These are phyloP conservation scores for Bipolaris sorokiniana DNA, from an alignment of 2,329 filamentous ascomycete genomes.

Conservation along the genomic window DNA sequence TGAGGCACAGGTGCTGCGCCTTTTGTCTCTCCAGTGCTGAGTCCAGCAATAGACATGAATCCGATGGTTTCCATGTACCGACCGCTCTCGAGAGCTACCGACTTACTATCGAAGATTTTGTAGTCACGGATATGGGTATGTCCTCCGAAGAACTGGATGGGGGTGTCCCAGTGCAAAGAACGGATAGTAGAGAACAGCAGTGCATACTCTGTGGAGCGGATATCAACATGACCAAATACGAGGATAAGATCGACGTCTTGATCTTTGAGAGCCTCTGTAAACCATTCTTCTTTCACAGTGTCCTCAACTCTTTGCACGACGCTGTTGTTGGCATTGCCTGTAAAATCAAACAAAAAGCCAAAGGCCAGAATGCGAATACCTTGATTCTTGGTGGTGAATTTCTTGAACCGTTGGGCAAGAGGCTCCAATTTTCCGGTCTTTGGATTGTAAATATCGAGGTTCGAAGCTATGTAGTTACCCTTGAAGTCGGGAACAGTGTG, in stretches of 20 bases:
- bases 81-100: constrained; percentile 83
- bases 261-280: constrained; percentile 81
- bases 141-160: constrained; percentile 90
- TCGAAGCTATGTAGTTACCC: constrained; percentile 84
- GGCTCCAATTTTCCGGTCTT: constrained; percentile 73
- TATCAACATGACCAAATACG: constrained; percentile 82
- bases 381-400: constrained; percentile 90
- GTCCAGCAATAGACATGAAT: constrained; percentile 83
- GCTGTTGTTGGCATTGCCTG: constrained; percentile 87
- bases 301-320: constrained; percentile 80
- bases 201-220: constrained; percentile 80
- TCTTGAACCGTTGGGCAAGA: constrained; percentile 81
- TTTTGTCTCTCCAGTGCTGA: constrained; percentile 53
- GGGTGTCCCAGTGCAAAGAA: constrained; percentile 75
- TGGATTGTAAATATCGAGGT: constrained; percentile 84
- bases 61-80: constrained; percentile 95
- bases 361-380: constrained; percentile 84
- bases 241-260: constrained; percentile 83
- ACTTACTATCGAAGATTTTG: constrained; percentile 75
- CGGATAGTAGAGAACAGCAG: constrained; percentile 80
- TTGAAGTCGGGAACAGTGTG: constrained; percentile 83
- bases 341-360: constrained; percentile 95
- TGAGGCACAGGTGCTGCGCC: constrained; percentile 22
- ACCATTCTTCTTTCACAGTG: constrained; percentile 85
- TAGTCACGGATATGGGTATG: constrained; percentile 90